Conservation (phyloP, 345 rosid genomes). For the Salix exigua region DNA sequence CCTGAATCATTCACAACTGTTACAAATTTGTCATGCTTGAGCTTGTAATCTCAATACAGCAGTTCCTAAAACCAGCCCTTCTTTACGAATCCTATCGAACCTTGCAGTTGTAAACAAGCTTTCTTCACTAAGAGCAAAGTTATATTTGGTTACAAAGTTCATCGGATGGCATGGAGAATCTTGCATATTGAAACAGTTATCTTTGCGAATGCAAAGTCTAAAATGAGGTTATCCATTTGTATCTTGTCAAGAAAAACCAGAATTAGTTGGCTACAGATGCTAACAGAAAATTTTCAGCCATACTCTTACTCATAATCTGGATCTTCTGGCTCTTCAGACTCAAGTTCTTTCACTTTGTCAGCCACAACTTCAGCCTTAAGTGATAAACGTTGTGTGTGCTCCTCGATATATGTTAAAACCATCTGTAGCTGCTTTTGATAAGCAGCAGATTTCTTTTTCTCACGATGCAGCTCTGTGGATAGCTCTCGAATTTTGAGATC, state of each 20-base stretch:
- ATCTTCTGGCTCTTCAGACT: constrained; percentile 25
- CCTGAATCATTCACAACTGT: neutral
- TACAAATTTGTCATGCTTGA: neutral
- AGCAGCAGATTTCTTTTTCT: constrained; percentile 42
- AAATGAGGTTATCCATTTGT: neutral
- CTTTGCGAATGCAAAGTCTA: neutral
- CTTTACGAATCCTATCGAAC: neutral
- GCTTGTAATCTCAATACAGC: neutral
- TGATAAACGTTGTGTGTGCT: constrained; percentile 33
- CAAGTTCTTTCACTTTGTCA: constrained; percentile 25
- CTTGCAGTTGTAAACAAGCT: neutral
- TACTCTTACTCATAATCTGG: constrained; percentile 12
- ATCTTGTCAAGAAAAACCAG: neutral
- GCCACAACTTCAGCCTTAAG: constrained; percentile 29
- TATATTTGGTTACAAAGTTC: neutral
- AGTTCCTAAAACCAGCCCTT: neutral
- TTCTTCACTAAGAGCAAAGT: too few relatives aligned
- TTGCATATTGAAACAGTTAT: neutral
- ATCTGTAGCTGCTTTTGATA: constrained; percentile 29
- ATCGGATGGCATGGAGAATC: neutral
- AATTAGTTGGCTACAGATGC: neutral
- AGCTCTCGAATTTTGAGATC: constrained; percentile 37
- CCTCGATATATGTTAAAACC: constrained; percentile 31
- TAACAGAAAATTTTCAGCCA: neutral
- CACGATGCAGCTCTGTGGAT: constrained; percentile 37